phyloP scores from a whole-genome alignment of 768 basidiomycete genomes.

The Suillus luteus region DNA sequence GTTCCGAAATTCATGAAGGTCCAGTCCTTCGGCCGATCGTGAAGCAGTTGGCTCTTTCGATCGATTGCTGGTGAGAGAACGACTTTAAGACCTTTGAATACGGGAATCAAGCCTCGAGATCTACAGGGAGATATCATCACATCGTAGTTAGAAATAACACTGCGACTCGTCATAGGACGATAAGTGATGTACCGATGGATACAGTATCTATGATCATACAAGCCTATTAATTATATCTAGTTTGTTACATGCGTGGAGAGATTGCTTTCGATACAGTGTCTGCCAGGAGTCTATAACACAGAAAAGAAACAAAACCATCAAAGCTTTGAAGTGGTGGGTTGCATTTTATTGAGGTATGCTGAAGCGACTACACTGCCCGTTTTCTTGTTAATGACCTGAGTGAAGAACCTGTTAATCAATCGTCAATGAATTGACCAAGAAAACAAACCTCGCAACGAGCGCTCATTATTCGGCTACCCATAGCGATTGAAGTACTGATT shows the following conservation, averaged over 20 bases:
- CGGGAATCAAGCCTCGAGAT: not conserved
- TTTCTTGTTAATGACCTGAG: conserved; percentile 59
- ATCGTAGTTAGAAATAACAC: not conserved
- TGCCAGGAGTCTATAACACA: not conserved
- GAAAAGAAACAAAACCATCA: conserved; percentile 27
- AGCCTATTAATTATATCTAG: not conserved
- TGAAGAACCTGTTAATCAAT: conserved; percentile 6
- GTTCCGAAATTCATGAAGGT: not conserved
- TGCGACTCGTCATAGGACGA: not conserved
- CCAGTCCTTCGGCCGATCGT: not conserved
- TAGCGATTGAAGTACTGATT: conserved; percentile 61
- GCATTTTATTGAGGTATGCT: conserved; percentile 73
- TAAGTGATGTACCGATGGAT: not conserved
- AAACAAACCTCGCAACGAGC: conserved; percentile 66
- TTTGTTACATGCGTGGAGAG: not conserved
- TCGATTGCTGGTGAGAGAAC: not conserved
- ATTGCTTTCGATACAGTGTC: conserved; percentile 9
- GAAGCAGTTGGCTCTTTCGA: not conserved
- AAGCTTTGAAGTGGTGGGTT: conserved; percentile 54
- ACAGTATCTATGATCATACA: conserved; percentile 5
- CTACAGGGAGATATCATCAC: not conserved
- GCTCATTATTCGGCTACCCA: conserved; percentile 71
- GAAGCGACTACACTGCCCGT: conserved; percentile 64
- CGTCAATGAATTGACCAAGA: conserved; percentile 3
- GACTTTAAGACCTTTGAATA: not conserved